A percentile compares a stretch with the other conserved stretches of the same genome.
Evolutionary conservation across 2,329 filamentous ascomycete species (phyloP).

Genomic region (Pseudogymnoascus sp.): DNA sequence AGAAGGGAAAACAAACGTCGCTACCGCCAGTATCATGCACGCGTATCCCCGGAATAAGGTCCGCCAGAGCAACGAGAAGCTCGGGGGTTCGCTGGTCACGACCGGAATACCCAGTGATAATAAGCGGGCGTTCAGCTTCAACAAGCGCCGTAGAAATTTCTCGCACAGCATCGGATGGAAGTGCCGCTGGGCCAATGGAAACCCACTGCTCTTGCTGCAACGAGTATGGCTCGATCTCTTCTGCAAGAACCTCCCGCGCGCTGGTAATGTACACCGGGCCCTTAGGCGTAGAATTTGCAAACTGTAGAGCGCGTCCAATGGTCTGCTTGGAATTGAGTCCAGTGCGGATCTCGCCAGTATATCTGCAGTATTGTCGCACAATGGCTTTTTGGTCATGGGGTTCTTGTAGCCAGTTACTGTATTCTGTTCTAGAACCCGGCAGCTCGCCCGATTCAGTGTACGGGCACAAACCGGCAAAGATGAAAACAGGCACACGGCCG

Average conservation of each 20-base stretch:
- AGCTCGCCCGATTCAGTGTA: conserved; percentile 73
- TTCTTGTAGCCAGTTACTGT: conserved; percentile 83
- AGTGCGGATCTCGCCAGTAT: conserved; percentile 73
- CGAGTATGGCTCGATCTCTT: conserved; percentile 67
- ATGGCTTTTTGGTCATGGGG: conserved; percentile 77
- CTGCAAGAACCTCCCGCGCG: conserved; percentile 76
- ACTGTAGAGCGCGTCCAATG: conserved; percentile 76
- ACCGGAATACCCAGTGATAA: conserved; percentile 45
- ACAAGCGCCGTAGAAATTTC: conserved; percentile 38
- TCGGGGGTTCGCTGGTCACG: conserved; percentile 30
- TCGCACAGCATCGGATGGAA: conserved; percentile 35
- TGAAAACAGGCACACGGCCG: conserved; percentile 65
- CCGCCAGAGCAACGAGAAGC: conserved; percentile 39
- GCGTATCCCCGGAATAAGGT: conserved; percentile 40
- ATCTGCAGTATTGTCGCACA: conserved; percentile 77
- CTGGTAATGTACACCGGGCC: conserved; percentile 76
- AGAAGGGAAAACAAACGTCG: conserved; percentile 38
- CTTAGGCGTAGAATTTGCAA: conserved; percentile 67
- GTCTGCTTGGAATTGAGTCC: conserved; percentile 84
- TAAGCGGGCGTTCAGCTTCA: conserved; percentile 39
- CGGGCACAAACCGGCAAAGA: conserved; percentile 72
- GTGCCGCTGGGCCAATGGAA: conserved; percentile 5
- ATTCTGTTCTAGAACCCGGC: conserved; percentile 70
- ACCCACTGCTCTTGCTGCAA: conserved; percentile 63
- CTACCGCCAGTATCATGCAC: conserved; percentile 46